A percentile compares a stretch with the other conserved stretches of the same genome.
Evolutionary conservation across 1,284 basidiomycete genomes (phyloP).

Genomic region (Fomitiporia mediterranea): DNA sequence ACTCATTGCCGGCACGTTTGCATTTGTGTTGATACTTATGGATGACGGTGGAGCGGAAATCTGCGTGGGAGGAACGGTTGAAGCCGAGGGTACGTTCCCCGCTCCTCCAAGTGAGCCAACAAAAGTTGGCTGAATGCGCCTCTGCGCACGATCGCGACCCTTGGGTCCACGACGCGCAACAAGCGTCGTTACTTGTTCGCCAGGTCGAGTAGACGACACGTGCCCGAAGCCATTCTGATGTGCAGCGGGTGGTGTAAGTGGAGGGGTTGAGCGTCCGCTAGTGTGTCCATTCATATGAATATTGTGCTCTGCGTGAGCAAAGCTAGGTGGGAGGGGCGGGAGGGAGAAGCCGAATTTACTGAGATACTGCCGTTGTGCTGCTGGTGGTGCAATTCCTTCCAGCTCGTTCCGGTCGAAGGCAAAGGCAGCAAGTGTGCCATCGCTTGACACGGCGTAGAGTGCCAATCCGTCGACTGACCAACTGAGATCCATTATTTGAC

Average conservation of each 20-base stretch:
- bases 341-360: conserved; percentile 72
- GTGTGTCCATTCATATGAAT: conserved; percentile 20
- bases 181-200: conserved; percentile 64
- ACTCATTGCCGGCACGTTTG: not conserved
- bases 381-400: conserved; percentile 74
- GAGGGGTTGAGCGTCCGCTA: conserved; percentile 21
- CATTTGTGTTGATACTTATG: not conserved
- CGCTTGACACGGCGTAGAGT: conserved; percentile 93
- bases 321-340: conserved; percentile 62
- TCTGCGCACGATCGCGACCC: conserved; percentile 35
- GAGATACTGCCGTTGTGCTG: conserved; percentile 72
- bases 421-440: conserved; percentile 90
- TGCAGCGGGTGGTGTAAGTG: conserved; percentile 43
- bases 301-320: conserved; percentile 45
- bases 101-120: conserved; percentile 29
- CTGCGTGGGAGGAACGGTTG: not conserved
- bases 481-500: conserved; percentile 92
- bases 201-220: conserved; percentile 31
- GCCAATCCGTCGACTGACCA: conserved; percentile 90
- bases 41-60: not conserved
- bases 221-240: conserved; percentile 35
- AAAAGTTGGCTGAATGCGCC: conserved; percentile 59
- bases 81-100: not conserved
- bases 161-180: conserved; percentile 55
- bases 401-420: conserved; percentile 78